phyloP scores from a whole-genome alignment of 441 rosid species.

The Breynia disticha region DNA sequence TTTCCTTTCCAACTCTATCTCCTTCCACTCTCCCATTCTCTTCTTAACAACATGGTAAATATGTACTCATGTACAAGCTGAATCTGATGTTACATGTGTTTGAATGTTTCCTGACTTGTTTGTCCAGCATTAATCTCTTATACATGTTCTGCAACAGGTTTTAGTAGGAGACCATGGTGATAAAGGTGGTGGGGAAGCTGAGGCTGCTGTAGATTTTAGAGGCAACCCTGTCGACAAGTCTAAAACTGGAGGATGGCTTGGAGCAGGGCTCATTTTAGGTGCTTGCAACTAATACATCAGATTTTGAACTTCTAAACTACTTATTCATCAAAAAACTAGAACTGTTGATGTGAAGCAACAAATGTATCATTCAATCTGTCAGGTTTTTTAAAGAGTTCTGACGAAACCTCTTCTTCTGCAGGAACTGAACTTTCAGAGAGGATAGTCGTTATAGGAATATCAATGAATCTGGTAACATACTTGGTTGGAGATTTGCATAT shows the following conservation, averaged over 20 bases:
- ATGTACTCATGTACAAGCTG: too few relatives aligned
- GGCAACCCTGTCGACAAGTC: constrained; percentile 70
- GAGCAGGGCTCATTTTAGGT: constrained; percentile 83
- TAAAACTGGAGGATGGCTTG: constrained; percentile 85
- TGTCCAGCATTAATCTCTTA: not conserved
- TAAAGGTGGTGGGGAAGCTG: constrained; percentile 28
- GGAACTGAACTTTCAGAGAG: constrained; percentile 84
- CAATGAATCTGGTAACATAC: constrained; percentile 88
- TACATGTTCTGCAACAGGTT: constrained; percentile 32
- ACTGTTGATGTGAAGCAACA: not conserved
- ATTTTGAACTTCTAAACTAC: too few relatives aligned
- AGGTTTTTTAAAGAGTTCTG: not conserved
- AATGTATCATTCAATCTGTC: too few relatives aligned
- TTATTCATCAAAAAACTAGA: too few relatives aligned
- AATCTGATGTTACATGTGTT: too few relatives aligned
- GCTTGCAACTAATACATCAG: not conserved
- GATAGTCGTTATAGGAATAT: constrained; percentile 78
- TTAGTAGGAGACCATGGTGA: constrained; percentile 35
- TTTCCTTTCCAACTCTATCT: too few relatives aligned
- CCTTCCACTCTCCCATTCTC: too few relatives aligned
- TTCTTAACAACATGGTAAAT: not conserved
- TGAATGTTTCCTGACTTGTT: too few relatives aligned
- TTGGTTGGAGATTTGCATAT: constrained; percentile 69
- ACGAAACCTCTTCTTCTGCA: constrained; percentile 15
- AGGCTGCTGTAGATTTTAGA: constrained; percentile 34